Percentiles rank a stretch among this genome's conserved stretches.
Conservation (phyloP, 768 basidiomycete genomes). For the Boletus reticulatus region DNA sequence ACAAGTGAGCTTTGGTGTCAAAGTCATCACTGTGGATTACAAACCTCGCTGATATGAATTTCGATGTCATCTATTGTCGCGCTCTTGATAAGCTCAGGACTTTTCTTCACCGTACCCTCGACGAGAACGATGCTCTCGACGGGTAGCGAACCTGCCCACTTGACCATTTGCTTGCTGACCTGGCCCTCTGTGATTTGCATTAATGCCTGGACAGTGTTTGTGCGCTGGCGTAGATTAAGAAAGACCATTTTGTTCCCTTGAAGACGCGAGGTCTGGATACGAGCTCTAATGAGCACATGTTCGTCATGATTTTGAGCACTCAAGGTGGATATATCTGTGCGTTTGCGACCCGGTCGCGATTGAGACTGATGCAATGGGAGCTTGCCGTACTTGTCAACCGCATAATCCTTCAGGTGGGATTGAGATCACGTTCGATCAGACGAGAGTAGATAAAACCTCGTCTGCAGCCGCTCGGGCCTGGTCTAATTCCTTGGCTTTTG, state of each 20-base stretch:
- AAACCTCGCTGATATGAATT: constrained; percentile 77
- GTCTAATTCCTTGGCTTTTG: constrained; percentile 74
- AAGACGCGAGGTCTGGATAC: constrained; percentile 87
- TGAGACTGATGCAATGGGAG: constrained; percentile 92
- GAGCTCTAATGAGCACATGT: constrained; percentile 79
- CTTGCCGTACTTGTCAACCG: constrained; percentile 78
- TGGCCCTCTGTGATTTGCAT: constrained; percentile 66
- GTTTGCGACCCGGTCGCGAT: constrained; percentile 58
- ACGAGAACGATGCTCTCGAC: constrained; percentile 92
- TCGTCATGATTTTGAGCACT: constrained; percentile 63
- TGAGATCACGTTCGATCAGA: constrained; percentile 34
- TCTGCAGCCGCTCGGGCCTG: constrained; percentile 68
- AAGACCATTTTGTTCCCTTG: constrained; percentile 97
- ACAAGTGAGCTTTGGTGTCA: neutral
- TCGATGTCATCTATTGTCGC: constrained; percentile 87
- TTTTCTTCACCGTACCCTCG: constrained; percentile 77
- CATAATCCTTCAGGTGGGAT: constrained; percentile 58
- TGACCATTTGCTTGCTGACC: constrained; percentile 96
- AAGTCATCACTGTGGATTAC: constrained; percentile 6
- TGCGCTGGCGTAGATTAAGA: constrained; percentile 85
- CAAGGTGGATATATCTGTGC: constrained; percentile 65
- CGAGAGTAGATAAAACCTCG: constrained; percentile 27
- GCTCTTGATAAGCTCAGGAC: constrained; percentile 86
- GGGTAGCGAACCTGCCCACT: constrained; percentile 76
- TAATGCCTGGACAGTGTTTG: constrained; percentile 83